Evolutionary conservation across 164 flowering plant genomes (phyloP), one percentile per base, ranked within the genome.

Genomic region (Stephania cephalantha): DNA sequence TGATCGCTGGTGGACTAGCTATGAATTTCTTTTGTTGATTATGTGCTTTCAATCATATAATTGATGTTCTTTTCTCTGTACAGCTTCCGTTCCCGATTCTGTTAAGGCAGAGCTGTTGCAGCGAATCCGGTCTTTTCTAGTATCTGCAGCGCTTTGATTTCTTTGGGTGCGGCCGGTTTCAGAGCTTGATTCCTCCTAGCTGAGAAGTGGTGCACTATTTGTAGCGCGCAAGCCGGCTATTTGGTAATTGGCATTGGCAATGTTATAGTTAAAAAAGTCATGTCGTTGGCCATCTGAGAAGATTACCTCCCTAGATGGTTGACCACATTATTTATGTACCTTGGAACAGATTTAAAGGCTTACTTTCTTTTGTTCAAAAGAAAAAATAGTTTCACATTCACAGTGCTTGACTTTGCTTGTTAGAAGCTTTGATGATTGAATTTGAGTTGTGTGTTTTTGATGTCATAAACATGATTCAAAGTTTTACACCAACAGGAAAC

Each of bases 31-130:
- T 8, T 48, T 55, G 13, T 55, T 55, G 63, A 12, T 55, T 55
- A 48, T 48, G 63, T 55, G 63, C 18, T 4, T 12, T 55, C 18
- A 1, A 18, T 18, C 17, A 55, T 69, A 35, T 4, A 9, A 69
- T 35, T 17, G 13, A 68, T 31, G 18, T 48, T 53, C 20, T 17
- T 44, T 61, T 12, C 46, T 70, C 72, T 52, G 0, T 76, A 83
- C 91, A 93, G 98, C 98, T 31, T 93, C 95, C 1, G 77, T 93
- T 44, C 98, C 98, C 6, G 97, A 91, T 79, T 83, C 90, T 8
- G 87, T 90, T 7, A 93, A 93, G 82, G 92, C 95, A 55, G 98
- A 93, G 85, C 81, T 93, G 76, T 76, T 93, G 85, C 93, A 93
- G 76, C 82, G 89, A 64, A 93, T 93, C 63, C 80, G 84, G 53